Evolutionary conservation across 192 early-diverging fungal species (phyloP).

Genomic region (Glomus cerebriforme): DNA sequence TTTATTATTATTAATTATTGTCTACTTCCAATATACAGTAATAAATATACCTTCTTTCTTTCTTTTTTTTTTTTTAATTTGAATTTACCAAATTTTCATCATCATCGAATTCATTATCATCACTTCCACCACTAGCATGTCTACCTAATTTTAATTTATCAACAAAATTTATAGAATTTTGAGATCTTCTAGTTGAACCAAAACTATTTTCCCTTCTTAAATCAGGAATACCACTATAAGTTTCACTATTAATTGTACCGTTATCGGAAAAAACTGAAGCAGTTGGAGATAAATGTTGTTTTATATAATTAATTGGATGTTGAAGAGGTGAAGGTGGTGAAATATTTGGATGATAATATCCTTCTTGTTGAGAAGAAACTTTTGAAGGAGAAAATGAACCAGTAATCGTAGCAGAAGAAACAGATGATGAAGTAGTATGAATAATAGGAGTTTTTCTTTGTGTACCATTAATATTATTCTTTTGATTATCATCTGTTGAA

Average conservation of each 20-base stretch:
- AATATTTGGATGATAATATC: neutral
- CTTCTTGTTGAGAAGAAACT: neutral
- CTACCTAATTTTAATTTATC: slow-evolving; percentile 30
- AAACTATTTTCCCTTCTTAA: neutral
- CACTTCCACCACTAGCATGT: neutral
- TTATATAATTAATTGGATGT: slow-evolving; percentile 19
- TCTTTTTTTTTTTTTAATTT: too few relatives aligned
- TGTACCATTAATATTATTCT: neutral
- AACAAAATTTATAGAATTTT: neutral
- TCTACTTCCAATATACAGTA: too few relatives aligned
- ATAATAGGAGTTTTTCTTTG: neutral
- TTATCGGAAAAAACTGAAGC: neutral
- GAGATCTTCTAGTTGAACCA: slow-evolving; percentile 7
- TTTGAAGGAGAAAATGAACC: neutral
- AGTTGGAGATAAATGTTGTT: slow-evolving; percentile 16
- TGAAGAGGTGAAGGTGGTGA: slow-evolving; percentile 16
- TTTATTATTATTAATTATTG: too few relatives aligned
- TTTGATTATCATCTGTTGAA: neutral
- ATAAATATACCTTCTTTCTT: too few relatives aligned
- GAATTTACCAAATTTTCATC: slow-evolving; percentile 14
- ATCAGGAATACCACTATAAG: slow-evolving; percentile 13
- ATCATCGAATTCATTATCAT: slow-evolving; percentile 23
- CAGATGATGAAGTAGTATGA: slow-evolving; percentile 3
- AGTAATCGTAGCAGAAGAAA: neutral
- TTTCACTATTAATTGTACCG: slow-evolving; percentile 17